Evolutionary conservation across 805 yeast genomes (phyloP).

Genomic region (Clavispora fructus): DNA sequence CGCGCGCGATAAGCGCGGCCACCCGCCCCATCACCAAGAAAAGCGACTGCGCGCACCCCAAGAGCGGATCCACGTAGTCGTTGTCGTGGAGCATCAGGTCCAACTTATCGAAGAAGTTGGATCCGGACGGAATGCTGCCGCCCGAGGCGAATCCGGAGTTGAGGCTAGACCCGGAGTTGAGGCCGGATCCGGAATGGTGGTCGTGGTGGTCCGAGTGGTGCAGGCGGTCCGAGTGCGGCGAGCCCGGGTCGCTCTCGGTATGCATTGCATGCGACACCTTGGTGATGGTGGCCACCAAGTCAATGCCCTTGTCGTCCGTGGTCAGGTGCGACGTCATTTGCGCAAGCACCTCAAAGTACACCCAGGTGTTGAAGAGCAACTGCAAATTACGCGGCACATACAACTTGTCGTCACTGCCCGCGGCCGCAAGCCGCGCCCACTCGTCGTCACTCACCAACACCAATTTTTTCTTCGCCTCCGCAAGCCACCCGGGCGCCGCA

Average conservation of each 20-base stretch:
- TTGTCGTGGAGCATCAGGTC: conserved; percentile 30
- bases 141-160: no score
- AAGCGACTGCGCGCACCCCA: conserved; percentile 63
- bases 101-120: conserved; percentile 36
- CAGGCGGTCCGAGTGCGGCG: not conserved
- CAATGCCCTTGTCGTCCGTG: conserved; percentile 40
- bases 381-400: conserved; percentile 40
- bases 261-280: conserved; percentile 22
- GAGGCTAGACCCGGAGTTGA: no score
- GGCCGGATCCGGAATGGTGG: no score
- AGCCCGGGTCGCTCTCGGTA: conserved; percentile 10
- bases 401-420: conserved; percentile 3
- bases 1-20: conserved; percentile 49
- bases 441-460: conserved; percentile 29
- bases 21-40: conserved; percentile 63
- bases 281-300: conserved; percentile 37
- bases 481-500: not conserved
- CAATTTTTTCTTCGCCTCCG: conserved; percentile 15
- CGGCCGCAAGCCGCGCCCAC: conserved; percentile 18
- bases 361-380: conserved; percentile 59
- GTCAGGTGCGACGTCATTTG: conserved; percentile 53
- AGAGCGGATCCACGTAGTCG: conserved; percentile 53
- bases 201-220: conserved; percentile 1
- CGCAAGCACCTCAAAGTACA: conserved; percentile 63
- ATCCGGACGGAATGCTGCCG: not conserved